Evolutionary conservation across 106 monocot genomes (phyloP), one percentile per base, ranked within the genome.

Genomic region (Dendrobium officinale): DNA sequence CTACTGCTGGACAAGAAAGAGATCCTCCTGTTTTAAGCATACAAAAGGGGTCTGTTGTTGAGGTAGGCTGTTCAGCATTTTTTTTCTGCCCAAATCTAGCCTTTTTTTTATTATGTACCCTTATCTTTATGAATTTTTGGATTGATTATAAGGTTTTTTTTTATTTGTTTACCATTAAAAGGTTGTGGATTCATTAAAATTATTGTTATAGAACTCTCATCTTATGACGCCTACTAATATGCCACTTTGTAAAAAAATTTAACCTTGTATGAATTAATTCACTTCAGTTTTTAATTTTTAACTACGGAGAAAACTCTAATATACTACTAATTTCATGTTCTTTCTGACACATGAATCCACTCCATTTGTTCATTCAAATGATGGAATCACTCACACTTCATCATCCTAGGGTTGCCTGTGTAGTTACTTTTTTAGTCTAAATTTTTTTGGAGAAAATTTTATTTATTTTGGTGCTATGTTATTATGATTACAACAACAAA

Each of bases 31-130:
- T 47, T 86, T 40, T 66, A 6, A 82, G 45, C 73, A 89, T 95
- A 24, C 72, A 82, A 59, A 86, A 89, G 78, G 92, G 88, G 61
- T 82, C 89, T 59, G 80, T 86, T 81, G 92, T 95, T 82, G 92
- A 95, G 94, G 94, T 92, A 85, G 61, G 79, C 27, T 64, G 74
- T 74, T 43, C 37, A 16, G 37, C 37, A 37, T 37, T 15, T 72
- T 37, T 72, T 27, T 72, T 40, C 33, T 33, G 33, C 27, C 27
- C 72, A 29, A 51, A 51, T 51, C 13, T 15, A 15, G 51, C 13
- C 13, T 51, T 13, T 51, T 51, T 51, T 6, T 51, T 13, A 1
- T 15, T 13, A 15, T 51, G 10, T 51, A 51, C 15, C 15, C 51
- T 51, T 15, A 72, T 13, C 33, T 72, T 64, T 64, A 64, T 64